A percentile compares a stretch with the other conserved stretches of the same genome.
Evolutionary conservation across 805 yeast species (phyloP).

Genomic region (Saturnispora bothae): DNA sequence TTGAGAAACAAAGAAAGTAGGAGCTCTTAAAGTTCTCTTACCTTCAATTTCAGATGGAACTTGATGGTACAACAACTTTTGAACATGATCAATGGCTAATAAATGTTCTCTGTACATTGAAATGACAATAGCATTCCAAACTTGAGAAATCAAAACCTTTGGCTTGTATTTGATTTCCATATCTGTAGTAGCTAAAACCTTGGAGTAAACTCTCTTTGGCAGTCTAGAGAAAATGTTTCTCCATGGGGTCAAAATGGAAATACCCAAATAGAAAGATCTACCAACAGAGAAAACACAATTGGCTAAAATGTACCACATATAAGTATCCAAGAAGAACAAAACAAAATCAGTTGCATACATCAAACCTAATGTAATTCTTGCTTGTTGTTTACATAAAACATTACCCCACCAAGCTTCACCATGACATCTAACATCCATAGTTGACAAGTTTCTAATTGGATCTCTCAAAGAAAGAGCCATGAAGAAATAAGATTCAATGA

Average conservation of each 20-base stretch:
- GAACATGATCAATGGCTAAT: constrained; percentile 96
- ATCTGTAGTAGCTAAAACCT: constrained; percentile 94
- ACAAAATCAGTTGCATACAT: constrained; percentile 89
- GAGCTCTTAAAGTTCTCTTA: constrained; percentile 95
- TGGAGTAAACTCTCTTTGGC: constrained; percentile 98
- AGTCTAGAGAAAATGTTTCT: constrained; percentile 95
- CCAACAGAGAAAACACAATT: constrained; percentile 95
- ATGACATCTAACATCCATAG: constrained; percentile 81
- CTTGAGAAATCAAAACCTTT: constrained; percentile 93
- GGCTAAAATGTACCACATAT: constrained; percentile 95
- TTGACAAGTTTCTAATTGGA: constrained; percentile 83
- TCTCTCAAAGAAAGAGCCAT: constrained; percentile 83
- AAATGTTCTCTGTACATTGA: constrained; percentile 99
- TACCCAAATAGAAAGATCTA: constrained; percentile 97
- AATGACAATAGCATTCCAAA: constrained; percentile 98
- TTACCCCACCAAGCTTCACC: constrained; percentile 90
- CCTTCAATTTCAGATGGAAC: constrained; percentile 98
- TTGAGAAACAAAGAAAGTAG: constrained; percentile 96
- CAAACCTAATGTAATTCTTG: constrained; percentile 80
- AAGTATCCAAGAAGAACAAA: constrained; percentile 96
- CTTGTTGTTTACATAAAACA: constrained; percentile 72
- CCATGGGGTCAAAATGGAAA: constrained; percentile 98
- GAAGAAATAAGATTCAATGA: constrained; percentile 84
- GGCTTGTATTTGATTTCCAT: constrained; percentile 99
- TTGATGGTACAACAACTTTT: constrained; percentile 93